Evolutionary conservation across 176 grass and related monocot genomes (phyloP), one percentile per base, ranked within the genome.

Genomic region (Rhipidocladum racemiflorum): DNA sequence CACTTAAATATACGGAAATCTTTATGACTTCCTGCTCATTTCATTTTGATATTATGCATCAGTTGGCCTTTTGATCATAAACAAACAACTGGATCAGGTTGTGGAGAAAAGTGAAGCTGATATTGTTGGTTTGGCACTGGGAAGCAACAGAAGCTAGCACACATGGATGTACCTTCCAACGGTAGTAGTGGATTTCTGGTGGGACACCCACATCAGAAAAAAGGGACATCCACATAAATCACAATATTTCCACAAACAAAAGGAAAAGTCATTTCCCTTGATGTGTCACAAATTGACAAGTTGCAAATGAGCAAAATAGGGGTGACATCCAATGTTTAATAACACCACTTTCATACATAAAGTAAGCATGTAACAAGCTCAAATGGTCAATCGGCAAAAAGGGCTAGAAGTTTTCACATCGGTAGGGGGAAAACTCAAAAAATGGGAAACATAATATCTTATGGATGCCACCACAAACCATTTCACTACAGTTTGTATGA

Each of bases 191-290:
- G 25, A 36, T 68, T 75, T 80, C 24, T 50, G 63, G 70, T 80
- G 65, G 59, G 81, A 72, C 73, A 57, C n/a, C 67, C 81, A 84
- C 38, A 79, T 49, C 45, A 74, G 3, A 13, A 78, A 83, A 65
- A 28, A 23, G 6, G 21, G 10, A n/a, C 5, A 68, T 53, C 68
- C 24, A 51, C 61, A 80, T 30, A 54, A 88, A 84, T 53, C 32
- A 3, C 8, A 69, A 54, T 35, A 71, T 77, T 67, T 40, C 18
- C 65, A 43, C 48, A 15, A 18, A 36, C 1, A 16, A 42, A 71
- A 78, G 7, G 10, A 18, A 23, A 53, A 50, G n/a, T 18, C 50
- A 39, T 50, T 77, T 60, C 3, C 9, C 45, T 76, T 42, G 29
- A 63, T 16, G 50, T 29, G 17, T 35, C 39, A 79, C 40, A 53